These are phyloP conservation scores for Ceratocystis huliohia DNA, from an alignment of 2,329 filamentous ascomycete genomes.

Conservation along the genomic window DNA sequence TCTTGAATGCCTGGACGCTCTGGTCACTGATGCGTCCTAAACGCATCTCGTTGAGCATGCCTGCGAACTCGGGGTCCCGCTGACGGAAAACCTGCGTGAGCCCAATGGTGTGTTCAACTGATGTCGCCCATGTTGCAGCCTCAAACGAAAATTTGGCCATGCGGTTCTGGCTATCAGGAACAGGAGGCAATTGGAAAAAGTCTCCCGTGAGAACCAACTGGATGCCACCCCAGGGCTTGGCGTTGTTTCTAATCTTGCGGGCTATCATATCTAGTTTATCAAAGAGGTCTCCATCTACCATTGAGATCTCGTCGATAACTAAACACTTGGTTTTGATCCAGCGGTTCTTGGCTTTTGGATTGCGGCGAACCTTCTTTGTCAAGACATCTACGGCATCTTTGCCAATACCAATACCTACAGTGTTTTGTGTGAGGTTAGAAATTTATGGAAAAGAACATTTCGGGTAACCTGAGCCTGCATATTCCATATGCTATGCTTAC, in stretches of 20 bases:
- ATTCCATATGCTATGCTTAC: conserved; percentile 29
- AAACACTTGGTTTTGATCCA: conserved; percentile 84
- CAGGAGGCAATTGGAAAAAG: conserved; percentile 93
- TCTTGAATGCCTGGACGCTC: conserved; percentile 65
- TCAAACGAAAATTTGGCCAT: conserved; percentile 85
- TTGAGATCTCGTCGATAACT: conserved; percentile 90
- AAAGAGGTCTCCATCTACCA: conserved; percentile 95
- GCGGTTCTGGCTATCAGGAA: conserved; percentile 57
- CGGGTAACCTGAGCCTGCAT: neutral
- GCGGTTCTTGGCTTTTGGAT: conserved; percentile 72
- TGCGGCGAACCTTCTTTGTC: conserved; percentile 80
- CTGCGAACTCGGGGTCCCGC: conserved; percentile 74
- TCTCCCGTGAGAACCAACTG: conserved; percentile 93
- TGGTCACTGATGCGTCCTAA: conserved; percentile 66
- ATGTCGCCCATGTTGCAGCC: conserved; percentile 79
- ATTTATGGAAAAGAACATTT: neutral
- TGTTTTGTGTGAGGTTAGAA: conserved; percentile 17
- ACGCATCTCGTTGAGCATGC: conserved; percentile 97
- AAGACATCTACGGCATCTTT: conserved; percentile 73
- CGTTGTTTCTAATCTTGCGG: conserved; percentile 75
- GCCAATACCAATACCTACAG: conserved; percentile 62
- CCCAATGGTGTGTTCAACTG: conserved; percentile 89
- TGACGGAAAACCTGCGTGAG: conserved; percentile 94
- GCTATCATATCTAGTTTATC: conserved; percentile 90
- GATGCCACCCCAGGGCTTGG: conserved; percentile 86